Evolutionary conservation across 495 filamentous ascomycete species (phyloP), one percentile per base, ranked within the genome.

Genomic region (Aspergillus coremiiformis): DNA sequence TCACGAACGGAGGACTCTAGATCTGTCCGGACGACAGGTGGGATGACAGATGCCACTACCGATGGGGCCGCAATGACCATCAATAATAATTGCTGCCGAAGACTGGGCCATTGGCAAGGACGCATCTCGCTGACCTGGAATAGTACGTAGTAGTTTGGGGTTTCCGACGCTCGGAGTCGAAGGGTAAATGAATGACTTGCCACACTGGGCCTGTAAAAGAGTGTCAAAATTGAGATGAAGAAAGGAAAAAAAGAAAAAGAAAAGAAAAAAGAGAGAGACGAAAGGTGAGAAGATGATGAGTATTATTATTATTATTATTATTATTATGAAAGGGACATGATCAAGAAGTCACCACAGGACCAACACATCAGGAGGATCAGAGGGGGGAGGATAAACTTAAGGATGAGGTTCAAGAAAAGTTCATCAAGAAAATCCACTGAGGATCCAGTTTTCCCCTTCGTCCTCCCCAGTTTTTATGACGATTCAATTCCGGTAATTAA

Each of bases 1-100:
- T 55, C 51, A 14, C 26, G 29, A 47, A 47, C 54, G 52, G 21
- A 3, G n/a, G 33, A 3, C 39, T 33, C 22, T n/a, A 49, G 49
- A 15, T 51, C 39, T 39, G 49, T 30, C 44, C 24, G 49, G 39
- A 23, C 26, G 17, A 22, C 19, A 5, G 37, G 8, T 20, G 49
- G 49, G 14, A 51, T 39, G 4, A 44, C 39, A 10, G 39, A 51
- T 14, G 49, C 49, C 19, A 39, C 24, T 19, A 51, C 27, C 2
- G 49, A 51, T 21, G 49, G 22, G 17, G 21, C 39, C 35, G 24
- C 19, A 39, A 44, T 8, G 24, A 22, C 10, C 9, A 10, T 26
- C 39, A 42, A 15, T 9, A 51, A 11, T 12, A 20, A 33, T 33
- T 43, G 24, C n/a, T n/a, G n/a, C 20, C 15, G 27, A 33, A 43